phyloP scores from a whole-genome alignment of 768 basidiomycete species.

The Cystobasidium ongulense region DNA sequence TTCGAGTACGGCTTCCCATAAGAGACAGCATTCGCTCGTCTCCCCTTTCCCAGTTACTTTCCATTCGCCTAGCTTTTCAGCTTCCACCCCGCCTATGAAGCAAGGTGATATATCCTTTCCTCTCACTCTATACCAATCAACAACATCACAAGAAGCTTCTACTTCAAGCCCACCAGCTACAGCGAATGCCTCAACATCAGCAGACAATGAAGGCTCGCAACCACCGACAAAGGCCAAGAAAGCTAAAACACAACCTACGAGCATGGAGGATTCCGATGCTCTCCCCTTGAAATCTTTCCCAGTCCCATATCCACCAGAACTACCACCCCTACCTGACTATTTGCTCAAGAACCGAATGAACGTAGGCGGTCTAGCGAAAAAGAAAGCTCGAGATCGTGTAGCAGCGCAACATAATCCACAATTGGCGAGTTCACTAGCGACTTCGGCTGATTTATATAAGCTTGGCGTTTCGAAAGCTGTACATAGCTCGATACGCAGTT shows the following conservation, averaged over 20 bases:
- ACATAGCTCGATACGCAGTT: background rate
- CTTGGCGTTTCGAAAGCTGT: background rate
- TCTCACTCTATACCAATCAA: background rate
- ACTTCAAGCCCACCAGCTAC: background rate
- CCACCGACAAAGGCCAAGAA: background rate
- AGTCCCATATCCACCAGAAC: background rate
- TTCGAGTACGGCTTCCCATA: background rate
- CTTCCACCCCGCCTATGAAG: background rate
- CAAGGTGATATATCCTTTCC: background rate
- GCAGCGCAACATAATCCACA: constrained; percentile 5
- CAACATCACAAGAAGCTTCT: background rate
- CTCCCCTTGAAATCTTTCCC: background rate
- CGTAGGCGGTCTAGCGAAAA: constrained; percentile 13
- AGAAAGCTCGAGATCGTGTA: constrained; percentile 18
- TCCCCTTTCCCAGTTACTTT: constrained; percentile 27
- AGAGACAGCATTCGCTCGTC: background rate
- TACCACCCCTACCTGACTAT: constrained; percentile 7
- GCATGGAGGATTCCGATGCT: background rate
- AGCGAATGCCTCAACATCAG: background rate
- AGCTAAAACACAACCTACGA: background rate
- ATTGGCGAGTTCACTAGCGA: background rate
- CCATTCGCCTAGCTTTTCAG: constrained; percentile 24
- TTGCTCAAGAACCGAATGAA: constrained; percentile 12
- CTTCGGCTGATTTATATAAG: constrained; percentile 22
- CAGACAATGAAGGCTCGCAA: background rate